phyloP scores from a whole-genome alignment of 768 basidiomycete genomes.

The Tricholoma saponaceum region DNA sequence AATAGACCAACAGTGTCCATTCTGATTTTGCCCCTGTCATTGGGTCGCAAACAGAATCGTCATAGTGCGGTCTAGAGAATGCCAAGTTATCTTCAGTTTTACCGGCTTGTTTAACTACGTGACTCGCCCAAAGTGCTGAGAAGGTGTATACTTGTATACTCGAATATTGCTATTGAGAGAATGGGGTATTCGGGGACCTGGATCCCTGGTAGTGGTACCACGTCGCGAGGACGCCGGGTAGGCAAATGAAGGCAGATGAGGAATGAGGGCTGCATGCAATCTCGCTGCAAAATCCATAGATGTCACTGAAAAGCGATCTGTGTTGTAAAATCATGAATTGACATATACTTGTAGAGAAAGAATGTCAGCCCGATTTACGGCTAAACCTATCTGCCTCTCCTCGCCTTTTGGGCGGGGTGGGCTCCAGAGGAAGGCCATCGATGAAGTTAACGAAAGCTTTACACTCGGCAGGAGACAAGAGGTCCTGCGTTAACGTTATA shows the following conservation, averaged over 20 bases:
- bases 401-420: conserved; percentile 66
- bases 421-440: conserved; percentile 53
- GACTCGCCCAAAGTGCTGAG: conserved; percentile 60
- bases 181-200: conserved; percentile 36
- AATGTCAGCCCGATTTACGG: conserved; percentile 35
- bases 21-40: conserved; percentile 62
- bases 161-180: conserved; percentile 74
- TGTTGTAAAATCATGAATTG: not conserved
- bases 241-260: conserved; percentile 57
- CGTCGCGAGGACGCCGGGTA: conserved; percentile 36
- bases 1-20: conserved; percentile 70
- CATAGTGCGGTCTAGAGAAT: conserved; percentile 55
- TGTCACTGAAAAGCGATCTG: conserved; percentile 60
- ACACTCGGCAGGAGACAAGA: conserved; percentile 60
- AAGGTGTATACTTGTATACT: conserved; percentile 61
- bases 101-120: not conserved
- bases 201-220: conserved; percentile 18
- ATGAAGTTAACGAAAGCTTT: conserved; percentile 56
- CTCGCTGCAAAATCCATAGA: conserved; percentile 55
- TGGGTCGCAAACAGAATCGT: conserved; percentile 61
- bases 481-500: conserved; percentile 32
- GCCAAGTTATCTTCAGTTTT: not conserved
- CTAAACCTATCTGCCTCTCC: conserved; percentile 73
- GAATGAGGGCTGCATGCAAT: conserved; percentile 44
- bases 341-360: not conserved